phyloP scores from a whole-genome alignment of 345 rosid genomes.

The Eucalyptus erythrocorys region DNA sequence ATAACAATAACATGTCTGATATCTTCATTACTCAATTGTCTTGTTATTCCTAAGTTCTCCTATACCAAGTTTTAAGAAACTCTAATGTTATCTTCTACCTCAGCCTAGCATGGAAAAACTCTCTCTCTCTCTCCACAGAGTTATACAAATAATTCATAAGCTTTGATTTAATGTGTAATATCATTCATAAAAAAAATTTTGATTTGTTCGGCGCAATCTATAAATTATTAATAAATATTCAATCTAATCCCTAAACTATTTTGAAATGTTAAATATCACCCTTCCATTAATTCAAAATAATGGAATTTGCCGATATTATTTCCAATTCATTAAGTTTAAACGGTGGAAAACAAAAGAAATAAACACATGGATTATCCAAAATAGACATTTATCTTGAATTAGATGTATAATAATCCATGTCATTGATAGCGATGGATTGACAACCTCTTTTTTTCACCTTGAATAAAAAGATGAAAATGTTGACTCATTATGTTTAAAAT shows the following conservation, averaged over 20 bases:
- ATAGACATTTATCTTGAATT: not conserved
- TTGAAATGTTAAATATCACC: not conserved
- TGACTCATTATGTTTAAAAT: not conserved
- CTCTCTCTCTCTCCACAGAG: not conserved
- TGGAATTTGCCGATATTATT: rapidly evolving
- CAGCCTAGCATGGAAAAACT: not conserved
- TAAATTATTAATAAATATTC: not conserved
- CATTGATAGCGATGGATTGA: not conserved
- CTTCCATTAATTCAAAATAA: not conserved
- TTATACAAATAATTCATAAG: not conserved
- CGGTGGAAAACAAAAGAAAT: not conserved
- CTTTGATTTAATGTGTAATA: rapidly evolving
- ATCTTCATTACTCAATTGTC: not conserved
- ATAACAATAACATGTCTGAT: not conserved
- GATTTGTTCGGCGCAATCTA: rapidly evolving
- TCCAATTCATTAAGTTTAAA: not conserved
- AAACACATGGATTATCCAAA: not conserved
- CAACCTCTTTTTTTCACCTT: not conserved
- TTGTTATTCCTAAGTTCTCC: not conserved
- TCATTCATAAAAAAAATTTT: rapidly evolving
- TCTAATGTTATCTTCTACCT: not conserved
- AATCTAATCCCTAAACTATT: not conserved
- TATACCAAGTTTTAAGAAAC: not conserved
- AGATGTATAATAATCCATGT: not conserved
- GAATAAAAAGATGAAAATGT: not conserved